Conservation (phyloP, 2,329 filamentous ascomycete genomes). For the Ceratocystis alfenasii region DNA sequence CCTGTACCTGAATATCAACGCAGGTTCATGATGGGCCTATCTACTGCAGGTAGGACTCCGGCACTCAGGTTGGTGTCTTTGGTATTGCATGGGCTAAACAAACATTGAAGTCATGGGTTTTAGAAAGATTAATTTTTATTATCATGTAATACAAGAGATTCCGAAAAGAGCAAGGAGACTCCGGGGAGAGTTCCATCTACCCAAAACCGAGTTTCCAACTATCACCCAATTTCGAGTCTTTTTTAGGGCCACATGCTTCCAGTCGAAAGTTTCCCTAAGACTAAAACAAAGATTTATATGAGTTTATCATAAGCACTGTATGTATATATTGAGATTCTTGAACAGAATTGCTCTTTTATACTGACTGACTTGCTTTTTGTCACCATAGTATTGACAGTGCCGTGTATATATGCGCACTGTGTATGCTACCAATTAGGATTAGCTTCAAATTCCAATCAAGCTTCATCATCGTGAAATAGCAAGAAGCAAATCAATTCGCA, state of each 20-base stretch:
- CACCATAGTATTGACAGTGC: not conserved
- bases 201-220: not conserved
- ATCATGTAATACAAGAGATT: not conserved
- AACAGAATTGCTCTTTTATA: not conserved
- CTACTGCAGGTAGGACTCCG: not conserved
- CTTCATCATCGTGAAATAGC: slow-evolving; percentile 1
- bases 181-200: not conserved
- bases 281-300: not conserved
- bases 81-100: not conserved
- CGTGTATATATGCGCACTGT: not conserved
- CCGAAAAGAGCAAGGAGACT: not conserved
- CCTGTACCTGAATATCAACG: not conserved
- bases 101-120: not conserved
- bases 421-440: not conserved
- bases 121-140: not conserved
- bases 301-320: not conserved
- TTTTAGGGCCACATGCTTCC: too few relatives aligned
- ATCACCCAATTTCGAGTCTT: not conserved
- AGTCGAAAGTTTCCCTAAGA: too few relatives aligned
- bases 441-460: not conserved
- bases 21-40: not conserved
- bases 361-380: not conserved
- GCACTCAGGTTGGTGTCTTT: not conserved
- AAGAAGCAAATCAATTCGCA: not conserved
- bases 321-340: not conserved